Evolutionary conservation across 2,329 filamentous ascomycete genomes (phyloP), one percentile per base, ranked within the genome.

Genomic region (Cercospora berteroae): DNA sequence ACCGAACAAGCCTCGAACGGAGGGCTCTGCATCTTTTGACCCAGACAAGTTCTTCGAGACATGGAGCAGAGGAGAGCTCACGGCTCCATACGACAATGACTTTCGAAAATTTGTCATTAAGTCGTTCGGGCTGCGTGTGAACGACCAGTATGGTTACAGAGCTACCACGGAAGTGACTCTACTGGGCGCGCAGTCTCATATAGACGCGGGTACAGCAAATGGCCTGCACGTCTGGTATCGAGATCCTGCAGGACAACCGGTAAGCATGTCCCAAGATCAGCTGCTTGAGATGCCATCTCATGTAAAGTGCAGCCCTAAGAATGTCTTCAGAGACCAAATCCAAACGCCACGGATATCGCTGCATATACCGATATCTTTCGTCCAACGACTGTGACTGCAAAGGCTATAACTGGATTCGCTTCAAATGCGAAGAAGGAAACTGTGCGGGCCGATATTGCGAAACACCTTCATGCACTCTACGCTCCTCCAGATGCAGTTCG

Each of bases 291-390:
- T 58, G 48, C 18, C 63, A 48, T 67, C 70, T 69, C 60, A 70
- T 71, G 27, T 48, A 27, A 42, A 61, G 60, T 60, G 66, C 75
- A 71, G 69, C 44, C 67, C 71, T 71, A 66, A 71, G 62, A 48
- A n/a, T 52, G 62, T 65, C 60, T 55, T 50, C 71, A 80, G 75
- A 76, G 74, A 65, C 67, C 71, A 7, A 80, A 85, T 6, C 88
- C 88, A 6, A 80, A 85, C 1, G 79, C 78, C 55, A 72, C 83
- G 63, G 90, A 93, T 73, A 84, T 90, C 65, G 82, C 85, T 52
- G 86, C 89, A 18, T 93, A 93, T 80, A 84, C 87, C 42, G 81
- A 85, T 58, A 83, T 93, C 74, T 93, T 92, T 81, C 81, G 81
- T 33, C 84, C 89, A 1, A 80, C 83, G 1, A 88, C 87, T 4